Evolutionary conservation across 2,329 filamentous ascomycete species (phyloP).

Genomic region (Colletotrichum karsti): DNA sequence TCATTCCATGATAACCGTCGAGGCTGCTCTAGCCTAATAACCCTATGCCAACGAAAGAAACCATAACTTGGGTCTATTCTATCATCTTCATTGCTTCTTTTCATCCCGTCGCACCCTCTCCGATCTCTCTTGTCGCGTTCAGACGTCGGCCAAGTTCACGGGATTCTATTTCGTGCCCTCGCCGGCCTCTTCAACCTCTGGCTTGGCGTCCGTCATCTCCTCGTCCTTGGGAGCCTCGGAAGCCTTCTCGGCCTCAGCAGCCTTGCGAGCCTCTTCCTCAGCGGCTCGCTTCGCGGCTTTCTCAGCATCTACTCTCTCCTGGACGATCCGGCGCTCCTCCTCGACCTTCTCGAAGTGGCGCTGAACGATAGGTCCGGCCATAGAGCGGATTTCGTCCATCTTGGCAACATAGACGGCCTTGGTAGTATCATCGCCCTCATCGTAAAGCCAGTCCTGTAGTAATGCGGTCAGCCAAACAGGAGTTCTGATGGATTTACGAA

Average conservation of each 20-base stretch:
- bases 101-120: not conserved
- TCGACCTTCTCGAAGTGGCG: constrained; percentile 96
- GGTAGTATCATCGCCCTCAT: constrained; percentile 92
- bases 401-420: constrained; percentile 96
- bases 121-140: not conserved
- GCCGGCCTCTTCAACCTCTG: constrained; percentile 57
- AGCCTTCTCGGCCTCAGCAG: constrained; percentile 59
- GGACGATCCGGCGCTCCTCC: constrained; percentile 80
- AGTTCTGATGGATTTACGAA: too few relatives aligned
- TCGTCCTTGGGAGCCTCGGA: constrained; percentile 61
- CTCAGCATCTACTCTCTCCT: constrained; percentile 82
- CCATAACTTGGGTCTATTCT: constrained; percentile 30
- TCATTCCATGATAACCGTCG: constrained; percentile 27
- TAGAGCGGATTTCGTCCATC: constrained; percentile 91
- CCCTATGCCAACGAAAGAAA: constrained; percentile 30
- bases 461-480: constrained; percentile 36
- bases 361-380: constrained; percentile 91
- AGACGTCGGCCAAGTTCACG: not conserved
- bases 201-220: constrained; percentile 70
- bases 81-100: constrained; percentile 27
- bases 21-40: constrained; percentile 30
- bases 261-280: constrained; percentile 64
- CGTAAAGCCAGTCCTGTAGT: constrained; percentile 93
- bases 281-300: constrained; percentile 77
- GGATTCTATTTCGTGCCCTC: constrained; percentile 37